Conservation (phyloP, 768 basidiomycete genomes). For the Exidia glandulosa region DNA sequence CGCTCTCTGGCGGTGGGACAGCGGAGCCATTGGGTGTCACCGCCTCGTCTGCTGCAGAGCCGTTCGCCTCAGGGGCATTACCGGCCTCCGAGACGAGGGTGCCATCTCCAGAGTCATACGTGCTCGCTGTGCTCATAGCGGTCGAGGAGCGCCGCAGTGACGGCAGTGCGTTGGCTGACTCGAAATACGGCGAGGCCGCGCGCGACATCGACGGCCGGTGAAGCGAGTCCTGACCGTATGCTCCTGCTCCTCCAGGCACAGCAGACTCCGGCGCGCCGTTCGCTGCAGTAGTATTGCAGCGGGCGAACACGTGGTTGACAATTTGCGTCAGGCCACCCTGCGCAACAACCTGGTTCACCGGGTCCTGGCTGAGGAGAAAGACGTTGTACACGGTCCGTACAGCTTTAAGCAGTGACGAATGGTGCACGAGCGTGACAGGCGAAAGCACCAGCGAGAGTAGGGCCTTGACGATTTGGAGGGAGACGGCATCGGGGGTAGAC, state of each 20-base stretch:
- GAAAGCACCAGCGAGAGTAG: slow-evolving; percentile 84
- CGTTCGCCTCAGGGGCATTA: not conserved
- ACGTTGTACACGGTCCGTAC: slow-evolving; percentile 98
- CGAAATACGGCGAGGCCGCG: not conserved
- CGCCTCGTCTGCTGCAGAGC: not conserved
- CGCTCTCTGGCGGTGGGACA: not conserved
- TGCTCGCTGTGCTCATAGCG: not conserved
- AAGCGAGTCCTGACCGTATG: not conserved
- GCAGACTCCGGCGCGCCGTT: slow-evolving; percentile 1
- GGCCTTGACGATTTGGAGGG: slow-evolving; percentile 93
- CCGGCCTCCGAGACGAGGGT: not conserved
- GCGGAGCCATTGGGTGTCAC: not conserved
- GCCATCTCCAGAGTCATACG: not conserved
- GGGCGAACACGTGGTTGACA: slow-evolving; percentile 91
- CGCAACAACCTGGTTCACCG: slow-evolving; percentile 94
- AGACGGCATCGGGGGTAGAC: slow-evolving; percentile 78
- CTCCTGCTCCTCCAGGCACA: not conserved
- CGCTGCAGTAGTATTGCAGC: slow-evolving; percentile 38
- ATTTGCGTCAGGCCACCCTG: slow-evolving; percentile 97
- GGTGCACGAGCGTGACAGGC: slow-evolving; percentile 79
- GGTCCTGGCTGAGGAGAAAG: slow-evolving; percentile 80
- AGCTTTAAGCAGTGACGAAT: slow-evolving; percentile 89
- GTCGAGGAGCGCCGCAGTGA: not conserved
- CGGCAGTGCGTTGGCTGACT: not conserved
- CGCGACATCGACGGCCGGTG: not conserved